Base-by-base conservation (phyloP, 306 rosid genomes). In the Mimosa pudica region DNA sequence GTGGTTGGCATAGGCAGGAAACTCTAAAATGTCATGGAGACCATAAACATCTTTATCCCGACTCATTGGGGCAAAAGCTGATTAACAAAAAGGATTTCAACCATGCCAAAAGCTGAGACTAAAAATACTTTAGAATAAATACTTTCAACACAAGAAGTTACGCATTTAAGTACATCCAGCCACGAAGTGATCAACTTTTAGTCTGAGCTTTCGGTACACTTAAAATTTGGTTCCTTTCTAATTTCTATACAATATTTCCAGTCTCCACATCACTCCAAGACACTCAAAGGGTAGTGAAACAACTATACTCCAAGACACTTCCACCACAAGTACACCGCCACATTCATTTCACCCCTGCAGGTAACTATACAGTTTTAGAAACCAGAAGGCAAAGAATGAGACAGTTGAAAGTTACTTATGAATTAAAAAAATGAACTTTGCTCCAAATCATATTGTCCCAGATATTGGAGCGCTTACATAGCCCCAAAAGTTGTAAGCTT, bases 381-480 rank as follows among this genome's bases (percentile, higher is more conserved):
- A 48, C 33, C 71, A 72, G n/a, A 58, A 69, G 70, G 41, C 62
- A 74, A 72, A 48, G 48, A 46, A 81, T 48, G 49, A 49, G 66
- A 72, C 55, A 36, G 63, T 13, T 6, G 66, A 63, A 48, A 57
- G 47, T 42, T 8, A 61, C 24, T 61, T 1, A 14, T 30, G 71
- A 42, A 58, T 74, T 11, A 44, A 1, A 58, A 18, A 55, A 42
- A 58, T 18, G 55, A n/a, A 71, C 77, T 73, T 33, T 16, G 45
- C 67, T 75, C 58, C 42, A 10, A 69, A 65, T 42, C 51, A 69
- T 8, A 17, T 17, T 16, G 54, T 13, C 2, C 58, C 33, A 75
- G 57, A 20, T 38, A 66, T 35, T 41, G 66, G 33, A 64, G 46
- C 60, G 14, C 24, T 6, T 44, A 4, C n/a, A 78, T 6, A 36